These are phyloP conservation scores for Metschnikowia proteae DNA, from an alignment of 805 yeast species.

Conservation along the genomic window DNA sequence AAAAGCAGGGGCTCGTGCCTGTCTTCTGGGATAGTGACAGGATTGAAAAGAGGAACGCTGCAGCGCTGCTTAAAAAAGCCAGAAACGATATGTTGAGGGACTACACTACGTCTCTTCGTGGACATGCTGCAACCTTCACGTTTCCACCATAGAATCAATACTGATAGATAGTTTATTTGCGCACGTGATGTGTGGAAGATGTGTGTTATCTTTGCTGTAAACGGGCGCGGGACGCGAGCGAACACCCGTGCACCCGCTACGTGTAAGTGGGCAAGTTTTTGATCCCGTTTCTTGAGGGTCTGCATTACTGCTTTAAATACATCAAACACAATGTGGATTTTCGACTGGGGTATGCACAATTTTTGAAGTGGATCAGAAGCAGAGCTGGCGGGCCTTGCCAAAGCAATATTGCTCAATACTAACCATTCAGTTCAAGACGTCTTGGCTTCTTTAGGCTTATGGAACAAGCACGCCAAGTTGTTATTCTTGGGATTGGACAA, in stretches of 20 bases:
- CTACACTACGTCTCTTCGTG: constrained; percentile 15
- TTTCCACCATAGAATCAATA: constrained; percentile 8
- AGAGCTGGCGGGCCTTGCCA: neutral
- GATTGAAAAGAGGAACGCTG: constrained; percentile 13
- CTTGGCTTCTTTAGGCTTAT: constrained; percentile 43
- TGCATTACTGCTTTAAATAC: constrained; percentile 1
- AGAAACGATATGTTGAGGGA: constrained; percentile 13
- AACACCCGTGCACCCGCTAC: constrained; percentile 8
- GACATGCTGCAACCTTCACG: constrained; percentile 13
- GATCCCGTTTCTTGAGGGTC: constrained; percentile 4
- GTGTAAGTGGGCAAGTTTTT: constrained; percentile 9
- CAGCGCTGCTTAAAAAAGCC: constrained; percentile 16
- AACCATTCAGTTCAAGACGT: constrained; percentile 40
- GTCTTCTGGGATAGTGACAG: constrained; percentile 19
- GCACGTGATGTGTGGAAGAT: neutral
- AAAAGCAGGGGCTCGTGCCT: constrained; percentile 20
- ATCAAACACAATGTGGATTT: constrained; percentile 29
- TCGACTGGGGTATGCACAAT: constrained; percentile 35
- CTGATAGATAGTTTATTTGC: neutral
- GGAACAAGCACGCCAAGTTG: constrained; percentile 48
- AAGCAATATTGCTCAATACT: constrained; percentile 10
- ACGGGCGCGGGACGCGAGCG: neutral
- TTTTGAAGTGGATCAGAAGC: neutral
- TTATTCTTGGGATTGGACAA: constrained; percentile 46
- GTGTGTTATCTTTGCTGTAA: neutral